A percentile compares a stretch with the other conserved stretches of the same genome.
phyloP scores from a whole-genome alignment of 2,329 filamentous ascomycete genomes.

The Cytospora chrysosperma region DNA sequence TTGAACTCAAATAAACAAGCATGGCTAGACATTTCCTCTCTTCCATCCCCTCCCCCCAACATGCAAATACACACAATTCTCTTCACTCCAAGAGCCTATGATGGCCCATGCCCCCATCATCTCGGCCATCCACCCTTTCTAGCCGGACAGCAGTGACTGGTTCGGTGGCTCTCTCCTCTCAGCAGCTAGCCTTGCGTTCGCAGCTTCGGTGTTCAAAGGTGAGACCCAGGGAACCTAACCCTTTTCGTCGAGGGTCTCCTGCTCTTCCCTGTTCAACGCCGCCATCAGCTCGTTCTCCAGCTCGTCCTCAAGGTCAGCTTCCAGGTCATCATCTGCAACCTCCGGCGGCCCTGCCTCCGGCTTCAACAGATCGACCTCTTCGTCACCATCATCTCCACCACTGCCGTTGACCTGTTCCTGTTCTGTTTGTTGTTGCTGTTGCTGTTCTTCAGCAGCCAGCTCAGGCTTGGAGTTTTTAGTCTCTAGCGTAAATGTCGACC shows the following conservation, averaged over 20 bases:
- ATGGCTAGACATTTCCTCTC: conserved; percentile 6
- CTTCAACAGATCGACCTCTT: conserved; percentile 36
- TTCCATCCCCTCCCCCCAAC: background rate
- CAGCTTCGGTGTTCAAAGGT: background rate
- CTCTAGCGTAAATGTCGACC: conserved; percentile 35
- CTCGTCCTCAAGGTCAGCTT: conserved; percentile 46
- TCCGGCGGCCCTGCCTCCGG: conserved; percentile 33
- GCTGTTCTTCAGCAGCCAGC: background rate
- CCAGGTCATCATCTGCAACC: conserved; percentile 36
- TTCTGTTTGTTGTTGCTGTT: background rate
- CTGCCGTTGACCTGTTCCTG: background rate
- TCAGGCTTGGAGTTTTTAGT: background rate
- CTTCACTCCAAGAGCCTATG: background rate
- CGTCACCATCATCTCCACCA: conserved; percentile 29
- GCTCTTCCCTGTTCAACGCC: conserved; percentile 50
- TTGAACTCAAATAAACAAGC: conserved; percentile 7
- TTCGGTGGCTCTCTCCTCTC: conserved; percentile 10
- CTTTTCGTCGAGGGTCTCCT: conserved; percentile 25
- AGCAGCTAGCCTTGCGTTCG: conserved; percentile 1
- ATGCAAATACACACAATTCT: background rate
- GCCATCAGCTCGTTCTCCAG: conserved; percentile 64
- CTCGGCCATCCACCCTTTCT: background rate
- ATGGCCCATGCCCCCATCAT: background rate
- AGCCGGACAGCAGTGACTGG: background rate
- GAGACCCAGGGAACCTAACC: conserved; percentile 22